Evolutionary conservation across 1,139 yeast genomes (phyloP).

Genomic region (Ogataea hybrid): DNA sequence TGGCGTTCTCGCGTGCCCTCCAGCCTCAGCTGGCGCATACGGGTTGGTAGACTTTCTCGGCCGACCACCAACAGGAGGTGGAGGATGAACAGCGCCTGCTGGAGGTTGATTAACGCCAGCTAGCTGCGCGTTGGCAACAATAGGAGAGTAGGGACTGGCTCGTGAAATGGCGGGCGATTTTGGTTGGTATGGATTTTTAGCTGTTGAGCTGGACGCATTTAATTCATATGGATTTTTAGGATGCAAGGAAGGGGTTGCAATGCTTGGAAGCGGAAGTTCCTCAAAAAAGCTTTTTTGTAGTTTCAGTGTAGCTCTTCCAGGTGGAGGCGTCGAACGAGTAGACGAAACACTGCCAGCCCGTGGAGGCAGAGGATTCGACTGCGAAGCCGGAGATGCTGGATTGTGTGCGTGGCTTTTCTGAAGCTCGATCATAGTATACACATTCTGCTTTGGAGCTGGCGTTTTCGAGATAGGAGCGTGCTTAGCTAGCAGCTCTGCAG

Average conservation of each 20-base stretch:
- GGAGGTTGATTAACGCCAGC: neutral
- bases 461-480: too few relatives aligned
- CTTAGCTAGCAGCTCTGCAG: too few relatives aligned
- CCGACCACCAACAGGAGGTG: constrained; percentile 1
- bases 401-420: too few relatives aligned
- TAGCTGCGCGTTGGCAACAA: neutral
- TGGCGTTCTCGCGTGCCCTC: constrained; percentile 29
- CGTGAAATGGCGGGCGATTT: neutral
- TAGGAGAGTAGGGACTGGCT: constrained; percentile 1
- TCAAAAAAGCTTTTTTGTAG: constrained; percentile 43
- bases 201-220: neutral
- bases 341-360: neutral
- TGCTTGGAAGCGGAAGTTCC: constrained; percentile 38
- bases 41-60: constrained; percentile 25
- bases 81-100: neutral
- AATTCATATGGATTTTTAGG: constrained; percentile 20
- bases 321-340: constrained; percentile 8
- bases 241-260: constrained; percentile 9
- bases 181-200: constrained; percentile 3
- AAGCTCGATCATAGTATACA: too few relatives aligned
- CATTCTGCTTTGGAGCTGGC: too few relatives aligned
- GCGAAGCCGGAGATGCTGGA: too few relatives aligned
- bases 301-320: constrained; percentile 3
- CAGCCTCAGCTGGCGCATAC: constrained; percentile 31
- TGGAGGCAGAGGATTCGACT: too few relatives aligned